Percentiles rank a stretch among this genome's conserved stretches.
phyloP scores from a whole-genome alignment of 2,329 filamentous ascomycete genomes.

The Pseudopyrenochaeta lycopersici region DNA sequence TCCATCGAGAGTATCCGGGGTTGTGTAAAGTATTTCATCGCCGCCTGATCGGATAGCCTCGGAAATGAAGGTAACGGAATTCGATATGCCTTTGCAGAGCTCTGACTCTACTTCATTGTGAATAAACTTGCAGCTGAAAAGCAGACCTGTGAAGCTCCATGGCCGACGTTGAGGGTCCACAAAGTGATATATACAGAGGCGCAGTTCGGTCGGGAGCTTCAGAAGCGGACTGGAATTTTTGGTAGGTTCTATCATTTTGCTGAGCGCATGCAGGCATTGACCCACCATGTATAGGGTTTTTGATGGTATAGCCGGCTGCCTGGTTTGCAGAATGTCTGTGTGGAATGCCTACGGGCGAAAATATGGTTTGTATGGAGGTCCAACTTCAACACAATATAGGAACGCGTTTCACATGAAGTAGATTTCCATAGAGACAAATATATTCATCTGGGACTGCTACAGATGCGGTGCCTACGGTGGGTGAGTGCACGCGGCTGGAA shows the following conservation, averaged over 20 bases:
- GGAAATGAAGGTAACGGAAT: background rate
- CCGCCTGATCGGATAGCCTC: background rate
- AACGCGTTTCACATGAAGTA: too few species aligned
- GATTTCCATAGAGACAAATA: too few species aligned
- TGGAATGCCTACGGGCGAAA: too few species aligned
- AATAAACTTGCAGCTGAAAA: conserved; percentile 15
- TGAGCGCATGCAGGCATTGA: too few species aligned
- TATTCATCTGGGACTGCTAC: too few species aligned
- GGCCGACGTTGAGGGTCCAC: conserved; percentile 4
- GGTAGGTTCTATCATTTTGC: too few species aligned
- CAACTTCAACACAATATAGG: too few species aligned
- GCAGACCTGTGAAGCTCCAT: conserved; percentile 7
- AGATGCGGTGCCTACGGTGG: too few species aligned
- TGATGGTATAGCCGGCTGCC: too few species aligned
- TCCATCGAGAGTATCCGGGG: background rate
- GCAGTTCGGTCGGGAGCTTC: conserved; percentile 27
- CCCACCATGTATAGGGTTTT: too few species aligned
- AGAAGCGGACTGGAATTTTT: conserved; percentile 11
- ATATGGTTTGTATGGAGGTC: too few species aligned
- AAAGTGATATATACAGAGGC: conserved; percentile 26
- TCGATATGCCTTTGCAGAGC: conserved; percentile 5
- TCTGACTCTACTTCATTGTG: conserved; percentile 11
- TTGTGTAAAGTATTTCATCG: conserved; percentile 5
- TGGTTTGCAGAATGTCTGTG: too few species aligned
- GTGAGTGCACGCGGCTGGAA: background rate